Base-by-base conservation (phyloP, 2,329 filamentous ascomycete species). In the Xylariaceae sp. region DNA sequence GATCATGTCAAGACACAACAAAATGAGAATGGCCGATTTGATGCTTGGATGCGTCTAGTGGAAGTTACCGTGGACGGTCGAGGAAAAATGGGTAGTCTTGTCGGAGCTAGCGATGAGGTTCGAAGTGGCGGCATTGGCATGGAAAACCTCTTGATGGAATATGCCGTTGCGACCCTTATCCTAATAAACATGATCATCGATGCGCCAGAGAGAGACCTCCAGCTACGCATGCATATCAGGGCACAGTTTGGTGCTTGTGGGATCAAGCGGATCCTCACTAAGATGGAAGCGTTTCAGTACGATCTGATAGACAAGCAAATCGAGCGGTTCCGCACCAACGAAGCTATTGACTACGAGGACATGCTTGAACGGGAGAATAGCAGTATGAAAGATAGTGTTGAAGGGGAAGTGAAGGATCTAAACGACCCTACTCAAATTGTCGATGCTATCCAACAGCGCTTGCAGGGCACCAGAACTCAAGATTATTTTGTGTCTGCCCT, bases 121-220 rank as follows among this genome's bases (percentile, higher is more conserved):
- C 88, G 94, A 64, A 96, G 90, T 66, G 94, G 94, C 61, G 94
- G 94, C 60, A 95, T 97, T 67, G 94, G 94, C 71, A 96, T 97
- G 87, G 94, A 99, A 81, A 97, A 97, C 73, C 79, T 97, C 67
- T 82, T 99, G 48, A 97, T 99, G 94, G 94, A 99, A 81, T 99
- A 99, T 69, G 93, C 92, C 32, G 91, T 97, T 42, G 91, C 93
- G 27, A 96, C 92, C 2, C 83, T 99, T 67, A 92, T 97, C 70
- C 81, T 99, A 67, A 85, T 97, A 79, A 99, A 97, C 76, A 96
- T 95, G 88, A 83, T 97, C 64, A 86, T 99, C 57, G 94, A 97
- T 73, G 91, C 92, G 3, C 89, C 92, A 0, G 89, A 95, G 68
- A 83, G 85, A 64, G 94, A 99, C 68, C 77, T 99, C 61, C 91